Conservation (phyloP, 495 filamentous ascomycete genomes). For the Apodospora peruviana region DNA sequence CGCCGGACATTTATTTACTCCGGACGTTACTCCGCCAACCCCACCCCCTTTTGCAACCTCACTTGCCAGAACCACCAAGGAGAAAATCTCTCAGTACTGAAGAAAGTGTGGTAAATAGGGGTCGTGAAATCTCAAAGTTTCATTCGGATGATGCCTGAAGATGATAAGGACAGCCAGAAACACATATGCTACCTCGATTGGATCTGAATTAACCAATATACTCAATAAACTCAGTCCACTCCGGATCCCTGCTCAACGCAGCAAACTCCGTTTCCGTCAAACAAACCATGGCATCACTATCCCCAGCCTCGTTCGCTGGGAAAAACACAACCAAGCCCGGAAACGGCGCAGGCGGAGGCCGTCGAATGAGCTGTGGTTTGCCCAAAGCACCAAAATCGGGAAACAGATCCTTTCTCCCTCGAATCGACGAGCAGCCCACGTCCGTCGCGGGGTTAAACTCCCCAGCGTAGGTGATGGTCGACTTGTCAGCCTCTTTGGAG, state of each 20-base stretch:
- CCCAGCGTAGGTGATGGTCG: slow-evolving; percentile 30
- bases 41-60: no score
- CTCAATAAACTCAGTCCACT: slow-evolving; percentile 20
- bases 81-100: no score
- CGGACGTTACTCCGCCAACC: no score
- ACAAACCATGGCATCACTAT: slow-evolving; percentile 21
- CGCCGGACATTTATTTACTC: no score
- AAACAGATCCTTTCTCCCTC: not conserved
- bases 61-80: no score
- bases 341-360: not conserved
- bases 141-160: no score
- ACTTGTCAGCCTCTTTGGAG: slow-evolving; percentile 28
- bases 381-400: not conserved
- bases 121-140: no score
- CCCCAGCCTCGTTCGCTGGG: slow-evolving; percentile 7
- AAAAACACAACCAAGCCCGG: slow-evolving; percentile 1
- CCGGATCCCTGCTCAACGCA: slow-evolving; percentile 17
- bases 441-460: slow-evolving; percentile 15
- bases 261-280: slow-evolving; percentile 20
- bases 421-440: slow-evolving; percentile 23
- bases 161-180: no score
- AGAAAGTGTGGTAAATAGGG: no score
- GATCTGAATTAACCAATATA: slow-evolving; percentile 16
- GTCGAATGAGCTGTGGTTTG: not conserved
- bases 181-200: no score